These are phyloP conservation scores for Paulownia fortunei DNA, from an alignment of 257 asterid genomes.

Conservation along the genomic window DNA sequence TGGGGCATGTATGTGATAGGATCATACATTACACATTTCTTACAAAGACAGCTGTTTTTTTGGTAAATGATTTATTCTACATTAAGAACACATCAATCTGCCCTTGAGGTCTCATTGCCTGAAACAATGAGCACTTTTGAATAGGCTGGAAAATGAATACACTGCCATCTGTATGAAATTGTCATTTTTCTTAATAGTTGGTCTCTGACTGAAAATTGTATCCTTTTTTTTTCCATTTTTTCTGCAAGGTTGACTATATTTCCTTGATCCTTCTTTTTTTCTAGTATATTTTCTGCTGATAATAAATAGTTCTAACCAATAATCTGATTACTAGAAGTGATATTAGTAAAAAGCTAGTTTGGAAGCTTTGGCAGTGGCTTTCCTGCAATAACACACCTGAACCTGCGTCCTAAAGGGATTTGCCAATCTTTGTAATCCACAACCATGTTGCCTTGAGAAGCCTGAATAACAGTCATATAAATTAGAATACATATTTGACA, in stretches of 20 bases:
- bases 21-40: slow-evolving; percentile 2
- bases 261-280: not conserved
- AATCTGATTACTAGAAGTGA: not conserved
- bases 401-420: slow-evolving; percentile 96
- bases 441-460: slow-evolving; percentile 78
- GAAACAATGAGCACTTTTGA: too few relatives aligned
- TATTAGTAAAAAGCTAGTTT: not conserved
- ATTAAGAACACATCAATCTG: too few relatives aligned
- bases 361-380: slow-evolving; percentile 1
- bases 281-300: not conserved
- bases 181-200: not conserved
- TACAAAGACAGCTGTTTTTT: not conserved
- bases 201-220: not conserved
- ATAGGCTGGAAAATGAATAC: not conserved
- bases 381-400: slow-evolving; percentile 65
- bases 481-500: slow-evolving; percentile 18
- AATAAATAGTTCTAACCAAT: not conserved
- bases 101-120: too few relatives aligned
- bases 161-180: not conserved
- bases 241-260: not conserved
- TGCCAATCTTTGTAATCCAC: slow-evolving; percentile 99
- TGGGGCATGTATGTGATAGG: not conserved
- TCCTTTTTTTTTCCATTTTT: not conserved
- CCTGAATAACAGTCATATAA: slow-evolving; percentile 47
- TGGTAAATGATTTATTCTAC: not conserved